Evolutionary conservation across 768 basidiomycete genomes (phyloP), one percentile per base, ranked within the genome.

Genomic region (Boletus speciosus): DNA sequence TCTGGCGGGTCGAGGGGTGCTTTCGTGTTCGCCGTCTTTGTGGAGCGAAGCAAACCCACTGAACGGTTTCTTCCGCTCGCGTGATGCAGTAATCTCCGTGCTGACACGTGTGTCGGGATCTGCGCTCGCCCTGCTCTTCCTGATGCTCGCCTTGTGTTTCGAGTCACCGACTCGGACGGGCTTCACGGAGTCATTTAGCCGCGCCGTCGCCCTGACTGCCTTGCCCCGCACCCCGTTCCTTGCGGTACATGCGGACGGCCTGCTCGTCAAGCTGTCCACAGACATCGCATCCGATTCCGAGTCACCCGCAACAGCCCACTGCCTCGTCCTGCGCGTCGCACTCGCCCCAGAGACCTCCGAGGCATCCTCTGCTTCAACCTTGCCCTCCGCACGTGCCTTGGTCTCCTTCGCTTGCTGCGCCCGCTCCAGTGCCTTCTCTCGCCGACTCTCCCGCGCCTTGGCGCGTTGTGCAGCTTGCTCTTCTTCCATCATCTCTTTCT

Each of bases 241-340:
- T 4, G 41, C 14, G 11, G n/a, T 15, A 9, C 60, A 55, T 11
- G 48, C 25, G 6, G 61, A 44, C 21, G 56, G 57, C 23, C 23
- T 57, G 38, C 53, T 60, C 11, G 58, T 31, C 27, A 32, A 45
- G 37, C 61, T 56, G 43, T 66, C 68, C 57, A 71, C 62, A 25
- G 68, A 61, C 66, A 70, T 71, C 16, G 55, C 59, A 23, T 72
- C 64, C 32, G 68, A 64, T 27, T 63, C 70, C 4, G 57, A 44
- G 19, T 66, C 56, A 21, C 8, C 29, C 27, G 29, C n/a, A 16
- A 34, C 32, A 42, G n/a, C 14, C 31, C 40, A 52, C 36, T 54
- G 52, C 12, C 23, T 48, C 19, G 38, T 27, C 35, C 15, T 31
- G 32, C 39, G 55, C 16, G 53, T 43, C 10, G 25, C 45, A 11